These are phyloP conservation scores for Colletotrichum liriopes DNA, from an alignment of 2,329 filamentous ascomycete genomes.

Conservation along the genomic window DNA sequence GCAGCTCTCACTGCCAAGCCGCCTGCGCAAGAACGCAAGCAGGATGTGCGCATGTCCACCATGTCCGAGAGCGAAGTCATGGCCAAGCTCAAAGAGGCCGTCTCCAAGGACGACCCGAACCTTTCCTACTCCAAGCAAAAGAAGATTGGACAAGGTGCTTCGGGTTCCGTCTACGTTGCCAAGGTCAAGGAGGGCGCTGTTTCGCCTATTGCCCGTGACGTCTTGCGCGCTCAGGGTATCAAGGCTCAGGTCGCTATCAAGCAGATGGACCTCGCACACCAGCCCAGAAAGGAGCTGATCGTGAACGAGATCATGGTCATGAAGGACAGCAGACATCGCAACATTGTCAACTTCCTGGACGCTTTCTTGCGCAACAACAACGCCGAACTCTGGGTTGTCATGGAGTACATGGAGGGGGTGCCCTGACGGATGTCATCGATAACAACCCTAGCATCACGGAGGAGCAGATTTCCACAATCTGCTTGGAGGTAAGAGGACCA, in stretches of 20 bases:
- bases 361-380: slow-evolving; percentile 96
- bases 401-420: slow-evolving; percentile 99
- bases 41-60: slow-evolving; percentile 97
- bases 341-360: slow-evolving; percentile 99
- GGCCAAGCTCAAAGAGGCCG: slow-evolving; percentile 93
- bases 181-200: slow-evolving; percentile 91
- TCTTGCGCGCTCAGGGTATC: slow-evolving; percentile 84
- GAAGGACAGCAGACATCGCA: slow-evolving; percentile 98
- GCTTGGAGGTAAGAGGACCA: slow-evolving; percentile 82
- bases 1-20: slow-evolving; percentile 90
- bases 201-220: slow-evolving; percentile 83
- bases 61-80: slow-evolving; percentile 99
- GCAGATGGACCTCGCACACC: slow-evolving; percentile 98
- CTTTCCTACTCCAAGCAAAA: slow-evolving; percentile 99
- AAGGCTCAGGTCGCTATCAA: slow-evolving; percentile 97
- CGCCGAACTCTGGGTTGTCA: slow-evolving; percentile 98
- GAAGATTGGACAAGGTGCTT: slow-evolving; percentile 99
- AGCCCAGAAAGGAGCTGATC: slow-evolving; percentile 97
- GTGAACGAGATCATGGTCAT: slow-evolving; percentile 99
- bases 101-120: slow-evolving; percentile 95
- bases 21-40: slow-evolving; percentile 79
- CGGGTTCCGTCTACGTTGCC: slow-evolving; percentile 97
- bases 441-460: slow-evolving; percentile 96
- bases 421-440: slow-evolving; percentile 97
- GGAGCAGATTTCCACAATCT: slow-evolving; percentile 98